Evolutionary conservation across 108 stramenopile species (phyloP).

Genomic region (Poteriospumella lacustris): DNA sequence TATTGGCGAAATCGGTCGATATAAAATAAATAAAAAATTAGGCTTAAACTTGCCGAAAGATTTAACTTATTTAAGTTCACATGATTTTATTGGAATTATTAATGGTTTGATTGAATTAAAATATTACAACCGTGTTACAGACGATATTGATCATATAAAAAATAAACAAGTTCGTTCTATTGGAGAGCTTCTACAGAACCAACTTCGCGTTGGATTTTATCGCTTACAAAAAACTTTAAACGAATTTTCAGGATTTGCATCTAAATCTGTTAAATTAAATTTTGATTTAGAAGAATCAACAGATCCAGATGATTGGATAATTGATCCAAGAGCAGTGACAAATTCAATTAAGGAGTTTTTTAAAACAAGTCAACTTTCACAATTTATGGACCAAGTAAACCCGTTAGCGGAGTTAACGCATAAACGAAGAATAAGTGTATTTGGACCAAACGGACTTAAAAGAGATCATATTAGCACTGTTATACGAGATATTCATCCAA

Average conservation of each 20-base stretch:
- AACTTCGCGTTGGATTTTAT: neutral
- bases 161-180: slow-evolving; percentile 18
- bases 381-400: slow-evolving; percentile 31
- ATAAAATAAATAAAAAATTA: slow-evolving; percentile 20
- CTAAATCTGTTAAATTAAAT: no score
- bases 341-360: neutral
- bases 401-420: slow-evolving; percentile 6
- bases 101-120: slow-evolving; percentile 21
- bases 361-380: slow-evolving; percentile 18
- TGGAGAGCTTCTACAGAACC: slow-evolving; percentile 21
- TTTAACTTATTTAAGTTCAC: slow-evolving; percentile 13
- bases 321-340: neutral
- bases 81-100: slow-evolving; percentile 16
- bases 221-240: neutral
- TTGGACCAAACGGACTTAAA: slow-evolving; percentile 15
- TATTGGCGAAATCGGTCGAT: slow-evolving; percentile 11
- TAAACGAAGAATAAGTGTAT: slow-evolving; percentile 30
- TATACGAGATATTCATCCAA: slow-evolving; percentile 9
- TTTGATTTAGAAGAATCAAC: neutral
- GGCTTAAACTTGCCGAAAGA: slow-evolving; percentile 9
- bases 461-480: neutral
- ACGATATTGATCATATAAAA: slow-evolving; percentile 23
- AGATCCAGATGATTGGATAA: slow-evolving; percentile 3
- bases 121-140: neutral
- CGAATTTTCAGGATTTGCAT: no score